Evolutionary conservation across 208 protist genomes (phyloP).

Genomic region (Leishmania turanica): DNA sequence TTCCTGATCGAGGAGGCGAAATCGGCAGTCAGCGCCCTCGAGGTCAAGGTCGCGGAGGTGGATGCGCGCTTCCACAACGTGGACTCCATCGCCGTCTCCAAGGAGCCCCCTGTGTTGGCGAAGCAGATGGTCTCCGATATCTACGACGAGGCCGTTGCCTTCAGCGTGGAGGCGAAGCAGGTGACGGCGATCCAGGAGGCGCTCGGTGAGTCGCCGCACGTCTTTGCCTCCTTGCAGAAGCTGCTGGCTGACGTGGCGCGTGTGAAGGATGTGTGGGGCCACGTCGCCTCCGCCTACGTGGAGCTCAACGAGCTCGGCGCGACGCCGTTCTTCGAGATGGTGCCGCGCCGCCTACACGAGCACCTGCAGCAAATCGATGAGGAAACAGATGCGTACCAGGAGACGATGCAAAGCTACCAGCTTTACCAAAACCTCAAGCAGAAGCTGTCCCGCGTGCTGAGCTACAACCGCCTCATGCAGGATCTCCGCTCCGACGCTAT

Average conservation of each 20-base stretch:
- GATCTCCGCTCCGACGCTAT: slow-evolving; percentile 96
- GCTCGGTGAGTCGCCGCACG: slow-evolving; percentile 54
- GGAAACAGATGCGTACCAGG: slow-evolving; percentile 61
- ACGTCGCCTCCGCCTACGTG: slow-evolving; percentile 75
- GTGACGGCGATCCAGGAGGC: slow-evolving; percentile 80
- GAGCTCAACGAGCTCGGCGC: slow-evolving; percentile 86
- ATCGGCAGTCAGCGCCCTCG: slow-evolving; percentile 56
- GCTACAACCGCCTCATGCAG: slow-evolving; percentile 77
- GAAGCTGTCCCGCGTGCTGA: slow-evolving; percentile 46
- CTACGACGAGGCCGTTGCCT: slow-evolving; percentile 60
- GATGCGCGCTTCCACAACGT: slow-evolving; percentile 50
- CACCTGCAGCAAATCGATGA: slow-evolving; percentile 67
- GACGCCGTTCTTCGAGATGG: slow-evolving; percentile 94
- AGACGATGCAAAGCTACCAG: slow-evolving; percentile 58
- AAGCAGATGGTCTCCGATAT: slow-evolving; percentile 73
- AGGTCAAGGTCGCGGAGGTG: slow-evolving; percentile 54
- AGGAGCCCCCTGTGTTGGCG: slow-evolving; percentile 35
- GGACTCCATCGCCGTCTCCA: slow-evolving; percentile 39
- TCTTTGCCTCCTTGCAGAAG: slow-evolving; percentile 56
- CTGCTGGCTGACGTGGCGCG: slow-evolving; percentile 86
- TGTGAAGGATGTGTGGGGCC: slow-evolving; percentile 92
- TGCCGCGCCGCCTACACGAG: slow-evolving; percentile 88
- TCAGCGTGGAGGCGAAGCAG: slow-evolving; percentile 78
- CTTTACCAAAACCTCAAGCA: slow-evolving; percentile 52
- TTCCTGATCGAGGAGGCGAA: slow-evolving; percentile 68